Percentiles rank a stretch among this genome's conserved stretches.
Evolutionary conservation across 225 moss, liverwort and hornwort species (phyloP).

Genomic region (Thuidium tamariscinum): DNA sequence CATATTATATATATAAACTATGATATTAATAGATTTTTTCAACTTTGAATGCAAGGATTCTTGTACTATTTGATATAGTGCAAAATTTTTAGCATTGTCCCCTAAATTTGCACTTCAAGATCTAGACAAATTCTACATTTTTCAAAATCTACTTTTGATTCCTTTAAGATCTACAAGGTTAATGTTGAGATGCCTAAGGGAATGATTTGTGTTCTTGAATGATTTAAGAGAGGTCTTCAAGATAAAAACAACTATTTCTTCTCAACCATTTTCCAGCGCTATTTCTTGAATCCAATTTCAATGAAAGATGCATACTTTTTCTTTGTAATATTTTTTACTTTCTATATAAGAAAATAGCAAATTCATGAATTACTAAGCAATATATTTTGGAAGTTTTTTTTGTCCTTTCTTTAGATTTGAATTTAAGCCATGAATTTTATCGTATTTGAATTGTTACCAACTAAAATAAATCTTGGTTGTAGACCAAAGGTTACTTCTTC

Average conservation of each 20-base stretch:
- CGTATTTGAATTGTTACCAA: background rate
- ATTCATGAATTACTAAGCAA: accelerated
- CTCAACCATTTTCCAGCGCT: accelerated
- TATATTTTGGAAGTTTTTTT: background rate
- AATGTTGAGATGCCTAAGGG: background rate
- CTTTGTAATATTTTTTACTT: background rate
- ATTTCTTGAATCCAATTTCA: background rate
- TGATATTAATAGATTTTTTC: background rate
- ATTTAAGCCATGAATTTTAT: too few species aligned
- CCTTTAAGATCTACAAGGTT: accelerated
- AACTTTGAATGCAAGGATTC: background rate
- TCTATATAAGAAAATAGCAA: background rate
- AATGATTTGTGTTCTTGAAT: background rate
- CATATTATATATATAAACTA: background rate
- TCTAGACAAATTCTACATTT: too few species aligned
- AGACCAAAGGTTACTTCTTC: background rate
- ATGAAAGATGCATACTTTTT: background rate
- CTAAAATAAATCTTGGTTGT: background rate
- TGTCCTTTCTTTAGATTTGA: accelerated
- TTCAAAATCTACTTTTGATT: background rate
- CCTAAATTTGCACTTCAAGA: background rate
- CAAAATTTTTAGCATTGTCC: accelerated
- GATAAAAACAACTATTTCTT: background rate
- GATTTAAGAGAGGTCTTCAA: accelerated
- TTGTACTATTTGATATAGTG: background rate